Evolutionary conservation across 345 rosid species (phyloP), one percentile per base, ranked within the genome.

Genomic region (Viola odorata): DNA sequence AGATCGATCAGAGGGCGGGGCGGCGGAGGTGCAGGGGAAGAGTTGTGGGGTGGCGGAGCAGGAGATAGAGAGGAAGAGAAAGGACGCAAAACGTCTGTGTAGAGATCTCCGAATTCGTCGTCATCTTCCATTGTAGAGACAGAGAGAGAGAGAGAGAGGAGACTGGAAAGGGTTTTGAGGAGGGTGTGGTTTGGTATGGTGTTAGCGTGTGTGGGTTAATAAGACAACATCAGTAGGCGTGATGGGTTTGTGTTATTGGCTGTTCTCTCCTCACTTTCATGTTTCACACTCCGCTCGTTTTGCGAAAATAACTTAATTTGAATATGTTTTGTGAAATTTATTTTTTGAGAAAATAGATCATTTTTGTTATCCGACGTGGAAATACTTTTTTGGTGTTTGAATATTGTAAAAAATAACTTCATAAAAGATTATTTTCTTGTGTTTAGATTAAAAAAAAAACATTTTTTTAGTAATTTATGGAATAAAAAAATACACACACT

Each of bases 91-190:
- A 88, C 96, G 68, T 91, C 98, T 37, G 95, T 82, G 68, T 95
- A 95, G 11, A 95, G 96, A 87, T 91, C 98, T 78, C 99, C 99
- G 68, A 95, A 95, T 81, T 95, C 99, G 45, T 95, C 99, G 62
- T 95, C 98, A 50, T 91, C 98, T 60, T 91, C 99, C 99, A 95
- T 94, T 8, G 7, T 5, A 4, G 45, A 45, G 13, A 38, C 15
- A 38, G 23, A 8, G 39, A 45, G 52, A 57, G 42, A 12, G 37
- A 50, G 40, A 51, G 63, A 16, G 37, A 16, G 14, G 38, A 11
- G 16, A 10, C 17, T 8, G 9, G 52, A n/a, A 45, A 55, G 23
- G 41, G 32, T 53, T 63, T 63, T 63, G 58, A 52, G 50, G 52
- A 15, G 55, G 15, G 39, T 37, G 11, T 45, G 15, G 10, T 37